Base-by-base conservation (phyloP, 306 rosid species). In the Prunus mongolica region DNA sequence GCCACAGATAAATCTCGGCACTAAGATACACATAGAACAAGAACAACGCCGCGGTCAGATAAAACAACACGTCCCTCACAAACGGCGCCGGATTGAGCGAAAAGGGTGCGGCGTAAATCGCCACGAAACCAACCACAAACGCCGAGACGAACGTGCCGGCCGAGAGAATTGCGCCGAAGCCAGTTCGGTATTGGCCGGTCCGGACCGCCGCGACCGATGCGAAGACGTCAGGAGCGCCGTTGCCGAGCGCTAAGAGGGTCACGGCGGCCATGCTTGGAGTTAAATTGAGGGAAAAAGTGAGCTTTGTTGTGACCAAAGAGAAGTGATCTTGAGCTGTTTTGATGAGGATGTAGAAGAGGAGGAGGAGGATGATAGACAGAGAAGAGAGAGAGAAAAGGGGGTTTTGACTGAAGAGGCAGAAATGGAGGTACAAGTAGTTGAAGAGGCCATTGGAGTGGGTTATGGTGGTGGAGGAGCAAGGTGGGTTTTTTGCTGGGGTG, bases 1-100 rank as follows among this genome's bases (percentile, higher is more conserved):
- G 98, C 98, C 98, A 95, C 2, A 95, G 81, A 73, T 81, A 94
- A 78, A 94, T 94, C 96, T 92, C 96, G 6, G 98, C 97, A 67
- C 89, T 90, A 6, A 94, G 92, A 72, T 92, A 92, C 44, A 92
- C 97, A 27, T 92, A 95, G 82, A 95, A 95, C 77, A 95, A 79
- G 69, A 89, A 95, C 66, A 90, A 50, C 11, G 95, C 96, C 3
- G 96, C 91, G 46, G 80, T 85, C 77, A 95, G 78, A 73, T 92
- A 95, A 76, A 95, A 95, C 77, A 91, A 51, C 8, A 90, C 92
- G 49, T 95, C 98, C 73, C 98, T 83, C 16, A 95, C 89, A 67
- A 95, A 95, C 10, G 93, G 88, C 0, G 89, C 93, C 3, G 98
- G 93, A 62, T 87, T 81, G 47, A 95, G 86, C 14, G 89, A 22